These are phyloP conservation scores for Penicillium goetzii DNA, from an alignment of 495 filamentous ascomycete species.

Conservation along the genomic window DNA sequence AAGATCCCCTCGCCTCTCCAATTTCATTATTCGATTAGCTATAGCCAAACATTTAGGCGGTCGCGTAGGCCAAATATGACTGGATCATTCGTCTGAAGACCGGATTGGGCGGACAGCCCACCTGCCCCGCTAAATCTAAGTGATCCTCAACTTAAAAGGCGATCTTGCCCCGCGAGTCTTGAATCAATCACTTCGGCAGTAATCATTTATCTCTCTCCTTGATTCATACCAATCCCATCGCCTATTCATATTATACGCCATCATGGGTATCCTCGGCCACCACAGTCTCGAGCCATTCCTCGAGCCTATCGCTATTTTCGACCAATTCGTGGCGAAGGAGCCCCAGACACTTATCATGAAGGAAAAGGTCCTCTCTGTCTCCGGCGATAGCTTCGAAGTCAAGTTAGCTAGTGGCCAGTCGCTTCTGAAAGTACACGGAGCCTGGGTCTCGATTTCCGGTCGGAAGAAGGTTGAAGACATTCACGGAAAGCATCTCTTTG, in stretches of 20 bases:
- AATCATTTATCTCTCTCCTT: background rate
- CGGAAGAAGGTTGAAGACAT: conserved; percentile 54
- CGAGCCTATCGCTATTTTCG: conserved; percentile 50
- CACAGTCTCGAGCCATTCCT: conserved; percentile 25
- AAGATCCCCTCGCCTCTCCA: background rate
- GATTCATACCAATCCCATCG: background rate
- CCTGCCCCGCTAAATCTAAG: background rate
- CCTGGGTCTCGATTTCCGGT: conserved; percentile 41
- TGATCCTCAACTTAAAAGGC: background rate
- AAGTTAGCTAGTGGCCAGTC: conserved; percentile 46
- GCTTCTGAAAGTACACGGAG: conserved; percentile 57
- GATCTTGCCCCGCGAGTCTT: background rate
- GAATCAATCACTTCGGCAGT: background rate
- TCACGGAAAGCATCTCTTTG: conserved; percentile 52
- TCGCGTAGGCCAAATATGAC: background rate
- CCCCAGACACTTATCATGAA: conserved; percentile 55
- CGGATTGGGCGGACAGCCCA: background rate
- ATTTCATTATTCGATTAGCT: background rate
- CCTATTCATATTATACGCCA: background rate
- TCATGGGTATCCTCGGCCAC: conserved; percentile 26
- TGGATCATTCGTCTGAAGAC: background rate
- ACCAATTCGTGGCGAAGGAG: conserved; percentile 49
- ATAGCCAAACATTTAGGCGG: background rate
- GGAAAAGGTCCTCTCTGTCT: conserved; percentile 58
- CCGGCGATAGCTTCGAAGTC: conserved; percentile 61